Evolutionary conservation across 169 alveolate genomes (phyloP), one percentile per base, ranked within the genome.

Genomic region (Eimeria necatrix): DNA sequence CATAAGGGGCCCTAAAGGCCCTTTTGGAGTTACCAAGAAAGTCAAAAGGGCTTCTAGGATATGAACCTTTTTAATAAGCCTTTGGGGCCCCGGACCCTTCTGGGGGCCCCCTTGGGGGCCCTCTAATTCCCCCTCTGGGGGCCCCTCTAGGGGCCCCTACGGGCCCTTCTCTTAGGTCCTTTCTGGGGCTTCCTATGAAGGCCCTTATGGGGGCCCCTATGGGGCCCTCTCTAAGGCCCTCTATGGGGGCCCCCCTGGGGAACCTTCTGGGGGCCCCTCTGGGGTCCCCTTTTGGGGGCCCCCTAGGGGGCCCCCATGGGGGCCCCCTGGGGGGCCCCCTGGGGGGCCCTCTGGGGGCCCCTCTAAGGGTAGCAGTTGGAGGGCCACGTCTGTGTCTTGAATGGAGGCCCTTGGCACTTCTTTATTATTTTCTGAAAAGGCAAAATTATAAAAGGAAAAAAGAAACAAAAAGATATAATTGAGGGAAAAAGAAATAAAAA

Each of bases 321-420:
- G 20, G 4, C 68, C 68, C 68, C 68, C 68, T 56, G 68, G 41
- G 41, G 2, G 41, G 41, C 41, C 68, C 20, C 68, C 68, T 0
- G 12, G 22, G 12, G 12, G 12, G 68, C 68, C 68, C 68, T 56
- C 68, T 56, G 68, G 20, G 22, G 68, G 68, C 68, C 68, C 20
- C 68, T 56, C 68, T 18, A 18, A 3, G 12, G 68, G 68, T 56
- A 56, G 68, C 20, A 56, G 68, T 3, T 56, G 68, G 68, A 56
- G 68, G 68, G 68, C 68, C 22, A 56, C 68, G 68, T 56, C 68
- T 18, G 68, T 56, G 68, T 56, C 68, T 56, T 56, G 68, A 56
- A 56, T 56, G 68, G 22, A 56, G 68, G 68, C 68, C 20, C 20
- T 56, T 10, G 68, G 68, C 22, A 56, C 68, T 56, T 56, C 68